These are phyloP conservation scores for Voacanga thouarsii DNA, from an alignment of 257 asterid genomes.

Conservation along the genomic window DNA sequence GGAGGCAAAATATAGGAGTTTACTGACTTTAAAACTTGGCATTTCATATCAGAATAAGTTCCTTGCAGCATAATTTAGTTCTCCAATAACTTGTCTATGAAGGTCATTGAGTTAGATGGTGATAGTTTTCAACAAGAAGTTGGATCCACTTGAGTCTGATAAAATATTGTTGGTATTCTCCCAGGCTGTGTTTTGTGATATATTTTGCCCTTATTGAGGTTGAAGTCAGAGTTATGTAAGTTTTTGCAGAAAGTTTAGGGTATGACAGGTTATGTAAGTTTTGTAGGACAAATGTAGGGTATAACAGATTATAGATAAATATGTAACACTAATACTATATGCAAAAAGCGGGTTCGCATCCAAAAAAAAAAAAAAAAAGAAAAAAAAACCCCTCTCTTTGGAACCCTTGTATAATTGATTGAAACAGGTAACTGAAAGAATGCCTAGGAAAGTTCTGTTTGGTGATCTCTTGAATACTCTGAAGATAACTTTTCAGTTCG, in stretches of 20 bases:
- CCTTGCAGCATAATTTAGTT: too few species aligned
- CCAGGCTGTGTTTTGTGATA: neutral
- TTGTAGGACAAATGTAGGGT: neutral
- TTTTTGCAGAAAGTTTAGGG: neutral
- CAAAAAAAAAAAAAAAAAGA: too few species aligned
- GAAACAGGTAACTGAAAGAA: too few species aligned
- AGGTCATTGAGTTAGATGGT: too few species aligned
- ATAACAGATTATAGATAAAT: neutral
- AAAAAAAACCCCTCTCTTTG: too few species aligned
- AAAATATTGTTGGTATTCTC: neutral
- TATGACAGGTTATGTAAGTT: too few species aligned
- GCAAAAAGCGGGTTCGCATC: neutral
- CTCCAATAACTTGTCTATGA: too few species aligned
- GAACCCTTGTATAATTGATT: too few species aligned
- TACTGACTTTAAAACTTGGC: too few species aligned
- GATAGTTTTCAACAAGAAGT: too few species aligned
- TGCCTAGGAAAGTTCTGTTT: neutral
- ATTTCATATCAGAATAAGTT: too few species aligned
- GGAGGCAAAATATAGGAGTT: too few species aligned
- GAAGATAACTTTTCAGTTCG: neutral
- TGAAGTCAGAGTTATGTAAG: neutral
- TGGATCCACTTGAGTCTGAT: neutral
- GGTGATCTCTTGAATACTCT: neutral
- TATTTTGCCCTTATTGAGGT: neutral
- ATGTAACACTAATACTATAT: neutral